phyloP scores from a whole-genome alignment of 148 eudicot species.

The Nepenthes gracilis region DNA sequence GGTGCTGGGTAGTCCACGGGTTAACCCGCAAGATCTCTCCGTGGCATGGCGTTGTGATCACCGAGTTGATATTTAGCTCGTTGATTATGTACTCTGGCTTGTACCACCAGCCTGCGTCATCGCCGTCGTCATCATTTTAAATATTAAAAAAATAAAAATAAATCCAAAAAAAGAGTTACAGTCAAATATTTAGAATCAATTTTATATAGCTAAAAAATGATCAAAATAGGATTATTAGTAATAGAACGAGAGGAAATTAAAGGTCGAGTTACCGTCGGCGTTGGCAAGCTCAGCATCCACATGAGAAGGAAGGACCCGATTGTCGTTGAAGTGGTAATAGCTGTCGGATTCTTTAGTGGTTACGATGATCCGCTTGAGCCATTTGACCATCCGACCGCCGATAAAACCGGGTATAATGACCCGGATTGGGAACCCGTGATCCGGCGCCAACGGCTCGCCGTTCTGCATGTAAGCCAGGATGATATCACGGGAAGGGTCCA shows the following conservation, averaged over 20 bases:
- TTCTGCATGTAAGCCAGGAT: slow-evolving; percentile 86
- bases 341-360: slow-evolving; percentile 60
- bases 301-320: slow-evolving; percentile 77
- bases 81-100: slow-evolving; percentile 84
- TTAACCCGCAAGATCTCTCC: slow-evolving; percentile 78
- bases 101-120: slow-evolving; percentile 99
- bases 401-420: slow-evolving; percentile 88
- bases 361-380: slow-evolving; percentile 73
- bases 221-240: not conserved
- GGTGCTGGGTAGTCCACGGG: slow-evolving; percentile 66
- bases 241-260: slow-evolving; percentile 20
- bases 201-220: no score
- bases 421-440: slow-evolving; percentile 79
- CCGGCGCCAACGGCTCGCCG: slow-evolving; percentile 54
- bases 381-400: slow-evolving; percentile 91
- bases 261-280: slow-evolving; percentile 48
- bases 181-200: no score
- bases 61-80: slow-evolving; percentile 87
- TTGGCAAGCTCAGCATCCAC: slow-evolving; percentile 88
- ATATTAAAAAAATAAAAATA: not conserved
- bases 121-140: slow-evolving; percentile 18
- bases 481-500: slow-evolving; percentile 82
- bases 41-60: slow-evolving; percentile 82
- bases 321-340: slow-evolving; percentile 77
- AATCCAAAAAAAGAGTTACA: no score